A percentile compares a stretch with the other conserved stretches of the same genome.
Conservation (phyloP, 306 rosid species). For the Begonia fuchsioides region DNA sequence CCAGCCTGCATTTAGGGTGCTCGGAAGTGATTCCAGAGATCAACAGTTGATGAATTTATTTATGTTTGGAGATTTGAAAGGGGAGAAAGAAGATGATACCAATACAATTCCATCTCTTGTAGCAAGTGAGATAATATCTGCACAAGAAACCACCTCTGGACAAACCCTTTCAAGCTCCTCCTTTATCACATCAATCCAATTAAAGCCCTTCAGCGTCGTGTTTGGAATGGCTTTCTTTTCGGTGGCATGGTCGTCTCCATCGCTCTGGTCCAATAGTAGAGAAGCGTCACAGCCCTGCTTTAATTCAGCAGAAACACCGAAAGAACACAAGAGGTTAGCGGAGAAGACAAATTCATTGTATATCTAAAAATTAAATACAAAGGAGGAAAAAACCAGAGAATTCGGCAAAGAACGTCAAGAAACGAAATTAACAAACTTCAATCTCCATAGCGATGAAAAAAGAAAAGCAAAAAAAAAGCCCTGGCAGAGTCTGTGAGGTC, state of each 20-base stretch:
- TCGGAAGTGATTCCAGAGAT: no score
- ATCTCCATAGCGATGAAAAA: background rate
- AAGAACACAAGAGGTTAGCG: background rate
- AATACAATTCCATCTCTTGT: constrained; percentile 30
- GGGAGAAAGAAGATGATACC: constrained; percentile 4
- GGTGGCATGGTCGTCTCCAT: constrained; percentile 19
- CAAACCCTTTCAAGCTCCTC: constrained; percentile 30
- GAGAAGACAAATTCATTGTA: no score
- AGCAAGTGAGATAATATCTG: constrained; percentile 25
- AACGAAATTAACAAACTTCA: background rate
- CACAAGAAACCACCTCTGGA: constrained; percentile 32
- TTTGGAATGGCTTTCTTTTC: constrained; percentile 84
- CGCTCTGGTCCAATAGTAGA: constrained; percentile 33
- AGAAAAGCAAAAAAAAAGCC: background rate
- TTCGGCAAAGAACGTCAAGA: background rate
- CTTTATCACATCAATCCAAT: constrained; percentile 18
- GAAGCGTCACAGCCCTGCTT: constrained; percentile 39
- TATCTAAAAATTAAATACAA: background rate
- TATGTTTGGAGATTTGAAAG: no score
- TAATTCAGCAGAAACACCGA: background rate
- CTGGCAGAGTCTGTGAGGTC: background rate
- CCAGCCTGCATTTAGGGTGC: constrained; percentile 34
- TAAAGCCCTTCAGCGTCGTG: constrained; percentile 25
- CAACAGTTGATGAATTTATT: no score
- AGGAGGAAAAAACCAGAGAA: background rate